Base-by-base conservation (phyloP, 805 yeast species). In the Metschnikowia amazonensis region DNA sequence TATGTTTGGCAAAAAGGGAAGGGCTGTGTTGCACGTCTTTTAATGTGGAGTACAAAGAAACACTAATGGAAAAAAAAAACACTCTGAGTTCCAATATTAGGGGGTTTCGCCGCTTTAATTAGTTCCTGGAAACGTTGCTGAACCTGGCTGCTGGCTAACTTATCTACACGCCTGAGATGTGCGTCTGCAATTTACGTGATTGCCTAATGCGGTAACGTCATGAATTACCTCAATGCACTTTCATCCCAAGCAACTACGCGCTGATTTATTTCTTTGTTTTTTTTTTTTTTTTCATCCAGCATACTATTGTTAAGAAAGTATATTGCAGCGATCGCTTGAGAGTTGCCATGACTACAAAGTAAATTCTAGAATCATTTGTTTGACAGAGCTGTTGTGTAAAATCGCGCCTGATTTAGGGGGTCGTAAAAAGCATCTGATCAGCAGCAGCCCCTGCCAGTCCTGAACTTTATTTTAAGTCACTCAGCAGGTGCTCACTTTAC, bases 131-230 rank as follows among this genome's bases (percentile, higher is more conserved):
- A 27, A 27, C 41, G 41, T 27, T 36, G 41, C 41, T 36, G 18
- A 27, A 3, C 18, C 18, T 8, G 33, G 33, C 33, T 20, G 33
- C 27, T 28, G 33, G 41, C 25, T 27, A 11, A 20, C 40, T 36
- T 25, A 27, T 36, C 40, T 36, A 36, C 30, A 36, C 39, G 29
- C 24, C 30, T 36, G 14, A 23, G 17, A 4, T 13, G 41, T 37
- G 41, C 41, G 32, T 27, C 30, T 18, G 16, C 20, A 14, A 20
- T 18, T 13, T 24, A 5, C n/a, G 28, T 14, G 11, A 23, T 41
- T 41, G n/a, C 43, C 43, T 24, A 41, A 41, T 41, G 36, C 36
- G 37, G 43, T 24, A 41, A 32, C 4, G 37, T 25, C 36, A 32
- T 41, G 36, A 41, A 14, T 11, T n/a, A 16, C 21, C 29, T n/a